Evolutionary conservation across 2,329 filamentous ascomycete species (phyloP), one percentile per base, ranked within the genome.

Genomic region (Talaromyces albobiverticillius): DNA sequence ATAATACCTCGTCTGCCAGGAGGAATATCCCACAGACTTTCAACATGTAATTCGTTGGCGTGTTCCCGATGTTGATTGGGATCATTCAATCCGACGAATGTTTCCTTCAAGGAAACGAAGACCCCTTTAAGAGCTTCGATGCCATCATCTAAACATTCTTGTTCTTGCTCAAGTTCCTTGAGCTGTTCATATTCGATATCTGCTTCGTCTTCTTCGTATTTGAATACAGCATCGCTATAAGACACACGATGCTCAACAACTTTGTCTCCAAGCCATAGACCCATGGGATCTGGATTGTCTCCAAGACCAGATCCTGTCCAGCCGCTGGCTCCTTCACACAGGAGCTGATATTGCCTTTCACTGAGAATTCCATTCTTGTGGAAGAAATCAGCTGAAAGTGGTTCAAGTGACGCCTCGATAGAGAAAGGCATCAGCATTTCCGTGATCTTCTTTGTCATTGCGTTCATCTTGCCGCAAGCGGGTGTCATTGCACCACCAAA

Each of bases 21-120:
- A 0, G 79, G 76, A 10, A 93, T 81, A 0, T 79, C 74, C 70
- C 82, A 89, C 14, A 93, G 68, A 60, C 92, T 79, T 0, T 75
- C 47, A 31, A 73, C 61, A 49, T 72, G 63, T 6, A 71, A 56
- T 26, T 71, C 63, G 42, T 50, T 56, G 3, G 16, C 29, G 9
- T 34, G 20, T 20, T 50, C 40, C 18, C 29, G 38, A 34, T 23
- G 3, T 32, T 25, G n/a, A 31, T 46, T 41, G 11, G 20, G 4
- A 3, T 25, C 47, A 1, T 48, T 42, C 3, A 57, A 52, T 20
- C 70, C 70, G 25, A 62, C 65, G 38, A 69, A 78, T 6, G 67
- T 64, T 52, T 81, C 76, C 3, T 61, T 65, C 46, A 84, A 62
- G 1, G 64, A 53, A 2, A 79, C 63, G 57, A 67, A 77, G 3